phyloP scores from a whole-genome alignment of 495 filamentous ascomycete genomes.

The Xylaria intraflava region DNA sequence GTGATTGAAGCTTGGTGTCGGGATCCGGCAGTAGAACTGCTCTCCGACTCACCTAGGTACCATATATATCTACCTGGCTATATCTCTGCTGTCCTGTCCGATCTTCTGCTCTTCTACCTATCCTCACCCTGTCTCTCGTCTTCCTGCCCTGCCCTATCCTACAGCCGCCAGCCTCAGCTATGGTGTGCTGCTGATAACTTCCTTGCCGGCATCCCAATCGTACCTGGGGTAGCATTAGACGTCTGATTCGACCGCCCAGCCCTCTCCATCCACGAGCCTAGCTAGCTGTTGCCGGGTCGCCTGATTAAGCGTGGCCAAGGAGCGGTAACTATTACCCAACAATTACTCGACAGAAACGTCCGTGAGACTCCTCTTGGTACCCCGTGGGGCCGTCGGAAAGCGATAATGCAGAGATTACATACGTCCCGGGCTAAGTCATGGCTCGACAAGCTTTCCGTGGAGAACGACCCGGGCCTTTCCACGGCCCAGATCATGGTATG shows the following conservation, averaged over 20 bases:
- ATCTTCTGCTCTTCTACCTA: no score
- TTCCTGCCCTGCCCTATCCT: not conserved
- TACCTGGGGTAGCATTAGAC: not conserved
- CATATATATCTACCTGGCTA: no score
- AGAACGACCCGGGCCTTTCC: slow-evolving; percentile 69
- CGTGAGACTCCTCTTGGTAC: not conserved
- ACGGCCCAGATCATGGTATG: slow-evolving; percentile 72
- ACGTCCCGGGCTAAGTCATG: slow-evolving; percentile 21
- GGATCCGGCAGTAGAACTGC: no score
- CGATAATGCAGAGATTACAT: slow-evolving; percentile 20
- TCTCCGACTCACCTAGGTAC: no score
- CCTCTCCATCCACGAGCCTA: slow-evolving; percentile 3
- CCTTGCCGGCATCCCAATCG: not conserved
- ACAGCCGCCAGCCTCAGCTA: not conserved
- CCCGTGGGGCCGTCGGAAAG: not conserved
- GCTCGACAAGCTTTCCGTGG: slow-evolving; percentile 58
- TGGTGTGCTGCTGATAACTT: not conserved
- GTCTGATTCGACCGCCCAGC: slow-evolving; percentile 6
- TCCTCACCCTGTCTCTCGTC: no score
- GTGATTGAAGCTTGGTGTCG: no score
- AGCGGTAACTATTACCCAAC: slow-evolving; percentile 15
- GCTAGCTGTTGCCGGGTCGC: not conserved
- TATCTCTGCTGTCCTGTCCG: no score
- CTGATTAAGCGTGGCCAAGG: slow-evolving; percentile 2
- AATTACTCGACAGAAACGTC: slow-evolving; percentile 19